Base-by-base conservation (phyloP, 2,329 filamentous ascomycete genomes). In the Diaporthe australafricana region DNA sequence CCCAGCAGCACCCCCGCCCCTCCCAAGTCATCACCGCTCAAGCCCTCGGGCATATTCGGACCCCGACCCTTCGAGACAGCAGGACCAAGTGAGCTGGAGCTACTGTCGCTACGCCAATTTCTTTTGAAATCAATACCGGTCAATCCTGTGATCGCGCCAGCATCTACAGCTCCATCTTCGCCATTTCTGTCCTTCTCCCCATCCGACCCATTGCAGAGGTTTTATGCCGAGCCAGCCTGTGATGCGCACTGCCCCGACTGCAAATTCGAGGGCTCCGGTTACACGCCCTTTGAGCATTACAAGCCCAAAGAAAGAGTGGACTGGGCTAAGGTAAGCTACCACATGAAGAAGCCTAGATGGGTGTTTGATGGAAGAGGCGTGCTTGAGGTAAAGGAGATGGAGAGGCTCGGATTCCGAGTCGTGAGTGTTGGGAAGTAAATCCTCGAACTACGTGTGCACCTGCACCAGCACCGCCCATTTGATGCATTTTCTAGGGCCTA, bases 341-440 rank as follows among this genome's bases (percentile, higher is more conserved):
- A 79, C 74, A 88, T 89, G 86, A 82, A 81, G 62, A 85, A 86
- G 79, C 87, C 87, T 14, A 85, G 84, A 70, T 88, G 86, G 86
- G 81, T 89, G 32, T 89, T 89, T 79, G 87, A 89, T 72, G 87
- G 87, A n/a, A 85, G 86, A 69, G 86, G 87, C 48, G 83, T 88
- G 38, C 83, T 89, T 57, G 85, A 89, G 74, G 82, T 82, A 22
- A 79, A 80, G 27, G 81, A 84, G 74, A 84, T 88, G 82, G 80
- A 81, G 48, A 84, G 83, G 79, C 79, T 89, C n/a, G 87, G 85
- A 17, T 82, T 89, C 63, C 81, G 83, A 22, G 85, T 89, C 12
- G 86, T 88, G 81, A 87, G 84, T 73, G 84, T 89, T 42, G 87
- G 87, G 25, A 83, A 84, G 27, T 68, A 22, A 63, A n/a, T 7